Percentiles rank a stretch among this genome's conserved stretches.
Evolutionary conservation across 2,329 filamentous ascomycete species (phyloP).

Genomic region (Septoria petroselini): DNA sequence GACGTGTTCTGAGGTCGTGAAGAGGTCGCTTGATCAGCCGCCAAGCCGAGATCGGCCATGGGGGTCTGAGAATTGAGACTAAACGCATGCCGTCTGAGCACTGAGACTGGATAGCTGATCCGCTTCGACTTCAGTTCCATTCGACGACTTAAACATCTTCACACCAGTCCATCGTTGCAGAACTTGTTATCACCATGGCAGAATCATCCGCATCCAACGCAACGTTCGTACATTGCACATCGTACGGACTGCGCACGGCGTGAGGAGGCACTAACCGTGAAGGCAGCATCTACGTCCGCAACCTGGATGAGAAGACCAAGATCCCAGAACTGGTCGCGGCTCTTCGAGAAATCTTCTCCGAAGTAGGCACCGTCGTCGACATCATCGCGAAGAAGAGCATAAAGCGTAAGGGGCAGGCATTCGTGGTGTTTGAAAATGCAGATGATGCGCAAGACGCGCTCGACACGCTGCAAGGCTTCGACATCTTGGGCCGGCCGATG

Average conservation of each 20-base stretch:
- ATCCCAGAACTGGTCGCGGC: conserved; percentile 70
- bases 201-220: conserved; percentile 35
- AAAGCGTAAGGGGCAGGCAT: conserved; percentile 91
- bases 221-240: conserved; percentile 45
- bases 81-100: too few species aligned
- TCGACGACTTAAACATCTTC: too few species aligned
- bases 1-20: too few species aligned
- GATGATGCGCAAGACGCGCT: conserved; percentile 78
- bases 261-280: conserved; percentile 25
- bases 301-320: conserved; percentile 90
- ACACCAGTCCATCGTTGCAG: background rate
- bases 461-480: conserved; percentile 87
- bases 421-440: conserved; percentile 82
- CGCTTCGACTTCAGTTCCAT: too few species aligned
- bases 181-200: conserved; percentile 17
- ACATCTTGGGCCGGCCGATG: conserved; percentile 90
- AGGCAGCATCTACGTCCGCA: conserved; percentile 54
- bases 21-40: too few species aligned
- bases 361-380: conserved; percentile 83
- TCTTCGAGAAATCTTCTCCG: conserved; percentile 74
- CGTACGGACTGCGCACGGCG: conserved; percentile 38
- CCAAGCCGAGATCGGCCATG: too few species aligned
- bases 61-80: too few species aligned
- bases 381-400: conserved; percentile 86
- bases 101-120: too few species aligned